Percentiles rank a stretch among this genome's conserved stretches.
These are phyloP conservation scores for Aspergillus sp. DNA, from an alignment of 2,329 filamentous ascomycete species.

Conservation along the genomic window DNA sequence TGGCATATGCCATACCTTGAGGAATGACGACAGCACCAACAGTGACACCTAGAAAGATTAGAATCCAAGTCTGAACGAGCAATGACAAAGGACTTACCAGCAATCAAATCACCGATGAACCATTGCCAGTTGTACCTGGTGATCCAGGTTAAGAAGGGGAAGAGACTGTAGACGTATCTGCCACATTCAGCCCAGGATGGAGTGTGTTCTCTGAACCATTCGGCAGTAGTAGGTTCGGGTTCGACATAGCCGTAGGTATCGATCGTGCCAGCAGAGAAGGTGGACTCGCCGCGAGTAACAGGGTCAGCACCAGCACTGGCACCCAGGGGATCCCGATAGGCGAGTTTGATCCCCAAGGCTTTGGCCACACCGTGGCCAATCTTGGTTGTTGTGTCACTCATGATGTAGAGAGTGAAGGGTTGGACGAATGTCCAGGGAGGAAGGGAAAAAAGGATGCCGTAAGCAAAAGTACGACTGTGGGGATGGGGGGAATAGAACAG, in stretches of 20 bases:
- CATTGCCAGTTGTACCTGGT: slow-evolving; percentile 82
- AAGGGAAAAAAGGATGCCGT: no score
- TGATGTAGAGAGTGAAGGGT: slow-evolving; percentile 14
- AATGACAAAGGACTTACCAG: slow-evolving; percentile 52
- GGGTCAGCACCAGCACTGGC: slow-evolving; percentile 53
- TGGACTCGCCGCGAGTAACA: slow-evolving; percentile 71
- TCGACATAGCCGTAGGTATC: slow-evolving; percentile 83
- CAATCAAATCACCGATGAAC: slow-evolving; percentile 83
- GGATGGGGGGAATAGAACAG: no score
- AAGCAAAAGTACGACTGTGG: no score
- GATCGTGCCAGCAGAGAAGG: slow-evolving; percentile 66
- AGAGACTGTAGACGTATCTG: slow-evolving; percentile 65
- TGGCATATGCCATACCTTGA: slow-evolving; percentile 92
- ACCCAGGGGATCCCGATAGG: slow-evolving; percentile 56
- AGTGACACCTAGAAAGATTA: slow-evolving; percentile 52
- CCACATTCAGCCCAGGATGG: slow-evolving; percentile 54
- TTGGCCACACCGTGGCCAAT: slow-evolving; percentile 72
- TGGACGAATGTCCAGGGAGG: background rate
- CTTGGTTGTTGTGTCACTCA: slow-evolving; percentile 45
- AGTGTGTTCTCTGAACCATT: slow-evolving; percentile 64
- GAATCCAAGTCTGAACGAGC: background rate
- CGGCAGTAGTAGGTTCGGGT: slow-evolving; percentile 66
- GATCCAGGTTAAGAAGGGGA: slow-evolving; percentile 91
- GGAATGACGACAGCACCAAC: slow-evolving; percentile 83
- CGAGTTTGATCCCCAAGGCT: slow-evolving; percentile 74